These are phyloP conservation scores for Candida wancherniae DNA, from an alignment of 805 yeast genomes.

Conservation along the genomic window DNA sequence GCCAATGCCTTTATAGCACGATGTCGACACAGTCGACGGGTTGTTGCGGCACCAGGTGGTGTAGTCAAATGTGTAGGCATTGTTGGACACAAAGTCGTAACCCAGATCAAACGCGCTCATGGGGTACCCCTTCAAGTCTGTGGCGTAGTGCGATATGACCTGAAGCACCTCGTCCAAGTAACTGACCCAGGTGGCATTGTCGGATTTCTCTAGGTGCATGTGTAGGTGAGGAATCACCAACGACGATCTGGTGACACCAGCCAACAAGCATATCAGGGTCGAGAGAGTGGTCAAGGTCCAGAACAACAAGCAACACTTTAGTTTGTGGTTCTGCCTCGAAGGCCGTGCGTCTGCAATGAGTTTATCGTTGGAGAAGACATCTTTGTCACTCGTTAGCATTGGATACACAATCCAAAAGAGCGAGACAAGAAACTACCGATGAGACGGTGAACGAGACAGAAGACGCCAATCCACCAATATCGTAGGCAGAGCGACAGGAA, in stretches of 20 bases:
- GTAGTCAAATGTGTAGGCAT: constrained; percentile 40
- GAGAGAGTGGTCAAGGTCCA: constrained; percentile 9
- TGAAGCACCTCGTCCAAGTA: constrained; percentile 39
- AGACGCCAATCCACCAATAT: too few relatives aligned
- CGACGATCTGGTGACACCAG: constrained; percentile 10
- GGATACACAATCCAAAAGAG: too few relatives aligned
- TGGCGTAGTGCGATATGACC: constrained; percentile 41
- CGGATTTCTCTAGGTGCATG: constrained; percentile 33
- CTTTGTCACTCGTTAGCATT: too few relatives aligned
- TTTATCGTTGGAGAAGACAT: too few relatives aligned
- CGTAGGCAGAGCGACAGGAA: too few relatives aligned
- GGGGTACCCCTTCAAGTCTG: constrained; percentile 28
- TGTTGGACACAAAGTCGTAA: constrained; percentile 21
- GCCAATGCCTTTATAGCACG: constrained; percentile 37
- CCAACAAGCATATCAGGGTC: constrained; percentile 10
- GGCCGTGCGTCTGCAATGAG: too few relatives aligned
- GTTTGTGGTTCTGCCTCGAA: too few relatives aligned
- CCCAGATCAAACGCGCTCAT: constrained; percentile 9
- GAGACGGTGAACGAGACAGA: too few relatives aligned
- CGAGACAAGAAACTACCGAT: too few relatives aligned
- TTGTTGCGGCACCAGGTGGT: constrained; percentile 47
- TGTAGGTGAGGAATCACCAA: constrained; percentile 36
- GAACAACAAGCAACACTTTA: constrained; percentile 6
- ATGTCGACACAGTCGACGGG: constrained; percentile 11
- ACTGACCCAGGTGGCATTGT: constrained; percentile 27